These are phyloP conservation scores for Aspergillus novoparasiticus DNA, from an alignment of 2,329 filamentous ascomycete species.

Conservation along the genomic window DNA sequence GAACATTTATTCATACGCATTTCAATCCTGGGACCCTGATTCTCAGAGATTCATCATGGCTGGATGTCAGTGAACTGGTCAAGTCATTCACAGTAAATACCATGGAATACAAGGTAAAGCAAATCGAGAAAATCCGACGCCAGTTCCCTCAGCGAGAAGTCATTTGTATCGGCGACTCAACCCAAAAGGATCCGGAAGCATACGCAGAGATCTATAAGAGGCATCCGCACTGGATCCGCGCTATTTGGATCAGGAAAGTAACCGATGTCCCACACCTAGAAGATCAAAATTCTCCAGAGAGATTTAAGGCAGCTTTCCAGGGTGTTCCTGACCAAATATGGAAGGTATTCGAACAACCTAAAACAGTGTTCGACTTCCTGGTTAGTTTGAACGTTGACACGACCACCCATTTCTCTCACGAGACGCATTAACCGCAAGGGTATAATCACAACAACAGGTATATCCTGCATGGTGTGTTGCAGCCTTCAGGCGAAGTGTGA, in stretches of 20 bases:
- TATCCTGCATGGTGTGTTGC: background rate
- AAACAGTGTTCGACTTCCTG: slow-evolving; percentile 56
- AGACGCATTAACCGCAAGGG: background rate
- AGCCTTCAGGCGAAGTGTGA: background rate
- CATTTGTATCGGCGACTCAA: slow-evolving; percentile 86
- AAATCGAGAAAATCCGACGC: slow-evolving; percentile 73
- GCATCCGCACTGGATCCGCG: slow-evolving; percentile 74
- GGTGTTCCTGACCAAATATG: slow-evolving; percentile 70
- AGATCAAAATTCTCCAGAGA: slow-evolving; percentile 70
- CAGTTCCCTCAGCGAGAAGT: slow-evolving; percentile 81
- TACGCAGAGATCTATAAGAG: slow-evolving; percentile 76
- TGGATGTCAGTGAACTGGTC: slow-evolving; percentile 78
- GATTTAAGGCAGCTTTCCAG: slow-evolving; percentile 83
- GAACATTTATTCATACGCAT: slow-evolving; percentile 68
- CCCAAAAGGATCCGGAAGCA: slow-evolving; percentile 86
- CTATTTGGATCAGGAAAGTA: slow-evolving; percentile 85
- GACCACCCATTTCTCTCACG: background rate
- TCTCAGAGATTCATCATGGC: slow-evolving; percentile 82
- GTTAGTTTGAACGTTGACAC: slow-evolving; percentile 26
- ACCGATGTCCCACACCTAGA: slow-evolving; percentile 73
- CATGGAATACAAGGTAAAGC: slow-evolving; percentile 80
- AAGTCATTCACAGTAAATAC: slow-evolving; percentile 78
- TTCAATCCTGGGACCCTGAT: slow-evolving; percentile 81
- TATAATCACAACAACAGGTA: background rate
- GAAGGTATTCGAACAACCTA: slow-evolving; percentile 79